Base-by-base conservation (phyloP, 345 rosid genomes). In the Lepidium didymum region DNA sequence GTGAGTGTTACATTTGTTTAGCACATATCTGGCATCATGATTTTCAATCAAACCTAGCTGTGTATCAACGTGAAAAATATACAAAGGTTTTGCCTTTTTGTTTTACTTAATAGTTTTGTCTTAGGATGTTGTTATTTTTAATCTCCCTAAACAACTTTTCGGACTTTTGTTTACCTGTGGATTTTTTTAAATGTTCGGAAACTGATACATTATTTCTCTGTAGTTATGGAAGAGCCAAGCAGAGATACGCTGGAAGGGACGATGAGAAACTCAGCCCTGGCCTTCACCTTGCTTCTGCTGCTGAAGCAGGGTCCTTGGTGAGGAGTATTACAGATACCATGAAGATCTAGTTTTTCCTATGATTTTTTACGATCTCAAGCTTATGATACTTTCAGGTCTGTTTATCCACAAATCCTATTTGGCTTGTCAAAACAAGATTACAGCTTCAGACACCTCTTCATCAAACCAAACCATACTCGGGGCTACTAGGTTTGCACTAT, bases 271-370 rank as follows among this genome's bases (percentile, higher is more conserved):
- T 88, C 65, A 84, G 84, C 49, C 84, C 96, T 38, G 74, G 80
- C 62, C 87, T 87, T 73, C 97, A 93, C 81, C 92, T 93, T 60
- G 89, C 87, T 77, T 86, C 92, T 70, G 92, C 98, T 63, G 97
- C 98, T 50, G 97, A 93, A 85, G 95, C 97, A 36, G 95, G 98
- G 65, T 89, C 79, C 75, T 77, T 93, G 90, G 98, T 93, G 41
- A 81, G 33, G 33, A 29, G 88, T 74, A 41, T 57, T 68, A 15
- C 47, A 56, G 5, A 10, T 31, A 18, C 34, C 8, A 6, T 34
- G 4, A 42, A 36, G 34, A 68, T 60, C 12, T 54, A 63, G 13
- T 52, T 9, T 45, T 16, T 49, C 31, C 42, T 65, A 23, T 37
- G 35, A 5, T 36, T 34, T 29, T 16, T 33, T 29, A 5, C 5